Evolutionary conservation across 2,329 filamentous ascomycete genomes (phyloP).

Genomic region (Colletotrichum sp.): DNA sequence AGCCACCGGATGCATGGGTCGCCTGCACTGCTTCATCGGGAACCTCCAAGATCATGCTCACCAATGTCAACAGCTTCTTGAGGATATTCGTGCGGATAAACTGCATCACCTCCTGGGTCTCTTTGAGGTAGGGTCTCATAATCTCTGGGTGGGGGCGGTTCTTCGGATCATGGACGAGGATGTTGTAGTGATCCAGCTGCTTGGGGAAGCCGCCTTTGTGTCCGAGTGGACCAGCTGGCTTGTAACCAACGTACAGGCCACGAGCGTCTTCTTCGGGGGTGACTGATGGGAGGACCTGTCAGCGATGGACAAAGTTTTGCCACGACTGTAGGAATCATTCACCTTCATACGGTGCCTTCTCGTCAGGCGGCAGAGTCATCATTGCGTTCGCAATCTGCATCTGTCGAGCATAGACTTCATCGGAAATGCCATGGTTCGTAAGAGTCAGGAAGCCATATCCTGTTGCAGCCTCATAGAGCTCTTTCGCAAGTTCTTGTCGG

Average conservation of each 20-base stretch:
- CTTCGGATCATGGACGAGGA: not conserved
- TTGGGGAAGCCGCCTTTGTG: not conserved
- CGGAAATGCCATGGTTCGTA: slow-evolving; percentile 29
- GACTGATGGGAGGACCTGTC: slow-evolving; percentile 2
- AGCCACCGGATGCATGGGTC: slow-evolving; percentile 35
- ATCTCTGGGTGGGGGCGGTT: not conserved
- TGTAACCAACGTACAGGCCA: not conserved
- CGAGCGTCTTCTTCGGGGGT: slow-evolving; percentile 29
- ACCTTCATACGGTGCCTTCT: slow-evolving; percentile 31
- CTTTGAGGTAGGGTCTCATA: slow-evolving; percentile 15
- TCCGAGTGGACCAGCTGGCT: not conserved
- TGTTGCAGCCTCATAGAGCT: slow-evolving; percentile 31
- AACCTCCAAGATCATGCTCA: slow-evolving; percentile 41
- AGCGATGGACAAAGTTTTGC: fast-evolving
- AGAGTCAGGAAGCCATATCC: slow-evolving; percentile 30
- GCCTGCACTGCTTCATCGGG: slow-evolving; percentile 39
- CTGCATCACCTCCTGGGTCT: slow-evolving; percentile 28
- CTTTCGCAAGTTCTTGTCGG: slow-evolving; percentile 28
- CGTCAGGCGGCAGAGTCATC: slow-evolving; percentile 29
- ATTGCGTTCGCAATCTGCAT: slow-evolving; percentile 30
- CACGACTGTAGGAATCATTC: not conserved
- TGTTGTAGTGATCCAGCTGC: not conserved
- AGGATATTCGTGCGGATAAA: slow-evolving; percentile 29
- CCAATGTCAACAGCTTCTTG: slow-evolving; percentile 38
- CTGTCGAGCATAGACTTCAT: slow-evolving; percentile 27